Base-by-base conservation (phyloP, 78 protist species). In the Blattamonas nauphoetae region DNA sequence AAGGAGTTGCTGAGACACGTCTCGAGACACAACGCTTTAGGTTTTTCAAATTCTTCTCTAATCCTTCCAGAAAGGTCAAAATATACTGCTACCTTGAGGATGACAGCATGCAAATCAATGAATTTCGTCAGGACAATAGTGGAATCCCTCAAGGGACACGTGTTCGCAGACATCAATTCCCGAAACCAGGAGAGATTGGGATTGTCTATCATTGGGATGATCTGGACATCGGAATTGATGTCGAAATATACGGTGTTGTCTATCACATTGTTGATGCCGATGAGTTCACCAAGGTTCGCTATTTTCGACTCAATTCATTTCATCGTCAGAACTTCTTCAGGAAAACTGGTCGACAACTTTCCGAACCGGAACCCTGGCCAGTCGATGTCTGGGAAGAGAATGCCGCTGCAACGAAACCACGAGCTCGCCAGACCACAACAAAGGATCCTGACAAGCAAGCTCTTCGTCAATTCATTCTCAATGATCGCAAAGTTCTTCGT, bases 401-500 rank as follows among this genome's bases (percentile, higher is more conserved):
- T 2, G 45, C 79, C n/a, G 44, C 1, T 32, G 32, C 1, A 1
- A 45, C 77, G 45, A 33, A 0, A 11, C 32, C 11, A 2, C 36
- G 0, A 0, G 55, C 3, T 3, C 45, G 86, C 0, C 1, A 38
- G 44, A 33, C 41, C 44, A 6, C 0, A 33, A 11, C 38, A 0
- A 0, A 44, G 4, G 1, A 86, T 3, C 41, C 71, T 21, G 78
- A 78, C 4, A 41, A 11, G 45, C 79, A 41, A 35, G 42, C 84
- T 1, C 85, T 82, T 55, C 2, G 42, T 64, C 6, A 90, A 45
- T 92, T 92, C 84, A 41, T 92, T 11, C 45, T 34, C 42, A 84
- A 89, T 44, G 96, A 92, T 89, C 63, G 93, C 41, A 80, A 87
- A 64, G 93, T 94, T 6, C 92, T 94, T 4, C 87, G 93, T 35